phyloP scores from a whole-genome alignment of 768 basidiomycete genomes.

The Lanmaoa pseudosensibilis region DNA sequence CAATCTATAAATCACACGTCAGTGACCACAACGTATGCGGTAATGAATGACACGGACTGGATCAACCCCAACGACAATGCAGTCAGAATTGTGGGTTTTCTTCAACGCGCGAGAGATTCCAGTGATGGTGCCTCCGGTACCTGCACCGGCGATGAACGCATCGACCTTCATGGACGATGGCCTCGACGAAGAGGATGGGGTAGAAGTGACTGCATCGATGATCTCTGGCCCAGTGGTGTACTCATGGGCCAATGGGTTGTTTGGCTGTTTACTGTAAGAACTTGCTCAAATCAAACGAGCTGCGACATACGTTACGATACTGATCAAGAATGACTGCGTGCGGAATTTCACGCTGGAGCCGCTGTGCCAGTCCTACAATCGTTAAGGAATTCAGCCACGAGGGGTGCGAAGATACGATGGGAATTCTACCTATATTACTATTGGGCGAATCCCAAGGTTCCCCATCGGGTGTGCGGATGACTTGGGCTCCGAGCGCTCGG shows the following conservation, averaged over 20 bases:
- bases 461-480: slow-evolving; percentile 89
- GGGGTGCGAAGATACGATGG: slow-evolving; percentile 34
- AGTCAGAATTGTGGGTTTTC: slow-evolving; percentile 70
- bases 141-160: slow-evolving; percentile 81
- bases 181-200: slow-evolving; percentile 53
- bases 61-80: slow-evolving; percentile 83
- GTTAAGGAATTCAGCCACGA: slow-evolving; percentile 89
- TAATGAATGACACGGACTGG: slow-evolving; percentile 55
- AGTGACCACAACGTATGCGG: not conserved
- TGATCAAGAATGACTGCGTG: slow-evolving; percentile 91
- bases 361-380: slow-evolving; percentile 81
- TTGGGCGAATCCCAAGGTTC: slow-evolving; percentile 88
- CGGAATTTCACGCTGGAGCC: slow-evolving; percentile 75
- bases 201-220: slow-evolving; percentile 68
- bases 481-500: slow-evolving; percentile 89
- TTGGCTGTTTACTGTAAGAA: slow-evolving; percentile 42
- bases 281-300: not conserved
- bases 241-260: slow-evolving; percentile 93
- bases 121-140: slow-evolving; percentile 95
- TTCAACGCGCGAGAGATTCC: slow-evolving; percentile 80
- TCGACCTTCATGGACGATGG: slow-evolving; percentile 78
- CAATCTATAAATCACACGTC: slow-evolving; percentile 51
- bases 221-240: slow-evolving; percentile 90
- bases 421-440: slow-evolving; percentile 84
- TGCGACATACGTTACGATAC: slow-evolving; percentile 64